Base-by-base conservation (phyloP, 202 grass and related monocot species). In the Elaeis oleifera region DNA sequence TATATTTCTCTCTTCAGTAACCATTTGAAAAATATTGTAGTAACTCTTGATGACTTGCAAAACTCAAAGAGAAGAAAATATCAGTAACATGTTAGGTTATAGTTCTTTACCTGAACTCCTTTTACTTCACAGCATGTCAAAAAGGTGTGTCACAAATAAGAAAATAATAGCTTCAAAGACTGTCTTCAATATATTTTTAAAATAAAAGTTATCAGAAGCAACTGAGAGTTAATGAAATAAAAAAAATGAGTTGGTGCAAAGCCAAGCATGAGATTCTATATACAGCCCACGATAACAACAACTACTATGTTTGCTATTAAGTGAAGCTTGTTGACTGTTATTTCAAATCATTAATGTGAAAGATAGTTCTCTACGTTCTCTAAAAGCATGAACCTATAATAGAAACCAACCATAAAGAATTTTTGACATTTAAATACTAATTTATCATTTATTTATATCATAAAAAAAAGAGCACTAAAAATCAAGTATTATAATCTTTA, bases 1-100 rank as follows among this genome's bases (percentile, higher is more conserved):
- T 20, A 96, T 96, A 53, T 96, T 90, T 87, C 90, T 90, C 76
- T 96, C 90, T 71, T 96, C 90, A 44, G 90, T 87, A 21, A 90
- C 50, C 63, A 85, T 9, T 87, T 96, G 76, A 59, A 76, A 72
- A 65, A 23, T 26, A 61, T 32, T 16, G 13, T 21, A 24, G 16
- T 19, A 70, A 48, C 48, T 18, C 4, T 5, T 51, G 11, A 11
- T 44, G 9, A 44, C 36, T 11, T 50, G 16, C 15, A 3, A 19
- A 5, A 56, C 25, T 16, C 15, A 27, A 77, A 0, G n/a, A 66
- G 56, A 23, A 23, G 19, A 18, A 65, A n/a, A 0, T 4, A 24
- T 1, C 51, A 49, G 24, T 11, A 44, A 44, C 36, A 44, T 44
- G 11, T 11, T 9, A 44, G 36, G 1, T 13, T 13, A 9, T 0